phyloP scores from a whole-genome alignment of 2,329 filamentous ascomycete genomes.

The Pleurostoma richardsiae region DNA sequence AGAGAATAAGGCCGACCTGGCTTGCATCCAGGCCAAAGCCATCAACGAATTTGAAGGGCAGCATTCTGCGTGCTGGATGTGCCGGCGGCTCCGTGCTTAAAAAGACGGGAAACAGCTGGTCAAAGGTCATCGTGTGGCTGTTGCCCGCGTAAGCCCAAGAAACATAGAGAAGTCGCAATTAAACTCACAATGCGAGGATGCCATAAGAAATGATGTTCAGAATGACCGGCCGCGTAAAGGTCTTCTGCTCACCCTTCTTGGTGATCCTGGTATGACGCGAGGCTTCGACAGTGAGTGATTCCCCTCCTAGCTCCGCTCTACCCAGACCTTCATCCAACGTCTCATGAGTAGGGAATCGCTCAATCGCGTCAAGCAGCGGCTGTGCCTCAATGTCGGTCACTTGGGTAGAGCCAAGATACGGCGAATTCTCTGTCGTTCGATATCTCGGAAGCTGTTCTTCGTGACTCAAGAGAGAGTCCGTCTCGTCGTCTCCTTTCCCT shows the following conservation, averaged over 20 bases:
- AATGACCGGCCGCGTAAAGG: slow-evolving; percentile 80
- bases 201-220: slow-evolving; percentile 87
- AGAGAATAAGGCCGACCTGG: slow-evolving; percentile 81
- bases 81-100: slow-evolving; percentile 62
- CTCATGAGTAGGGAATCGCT: neutral
- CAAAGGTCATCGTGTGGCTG: slow-evolving; percentile 95
- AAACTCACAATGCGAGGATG: slow-evolving; percentile 86
- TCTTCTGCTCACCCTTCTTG: slow-evolving; percentile 34
- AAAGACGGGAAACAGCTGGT: slow-evolving; percentile 89
- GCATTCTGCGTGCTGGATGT: slow-evolving; percentile 42
- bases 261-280: slow-evolving; percentile 18
- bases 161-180: slow-evolving; percentile 8
- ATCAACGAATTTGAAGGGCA: slow-evolving; percentile 86
- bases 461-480: slow-evolving; percentile 56
- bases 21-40: slow-evolving; percentile 82
- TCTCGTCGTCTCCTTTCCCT: slow-evolving; percentile 41
- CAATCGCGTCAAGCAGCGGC: slow-evolving; percentile 4
- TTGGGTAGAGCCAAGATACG: slow-evolving; percentile 33
- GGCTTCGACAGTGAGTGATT: no score
- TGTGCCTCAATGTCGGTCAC: slow-evolving; percentile 15
- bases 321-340: no score
- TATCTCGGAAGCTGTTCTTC: slow-evolving; percentile 66
- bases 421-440: slow-evolving; percentile 53
- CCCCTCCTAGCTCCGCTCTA: no score
- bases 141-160: slow-evolving; percentile 14